Percentiles rank a stretch among this genome's conserved stretches.
phyloP scores from a whole-genome alignment of 1,139 yeast genomes.

The Magnusiomyces suaveolens region DNA sequence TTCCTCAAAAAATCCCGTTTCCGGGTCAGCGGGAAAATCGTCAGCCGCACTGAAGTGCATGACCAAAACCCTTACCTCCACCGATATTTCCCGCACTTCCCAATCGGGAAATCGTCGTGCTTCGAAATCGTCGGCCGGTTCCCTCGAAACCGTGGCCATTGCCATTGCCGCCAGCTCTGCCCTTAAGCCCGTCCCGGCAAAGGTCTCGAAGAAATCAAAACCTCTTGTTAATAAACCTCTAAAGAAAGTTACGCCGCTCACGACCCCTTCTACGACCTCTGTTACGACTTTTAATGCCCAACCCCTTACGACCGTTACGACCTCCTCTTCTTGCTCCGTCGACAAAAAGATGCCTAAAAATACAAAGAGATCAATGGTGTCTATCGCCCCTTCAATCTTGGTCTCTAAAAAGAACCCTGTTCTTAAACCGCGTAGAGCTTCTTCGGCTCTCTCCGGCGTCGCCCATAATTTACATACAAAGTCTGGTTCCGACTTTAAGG shows the following conservation, averaged over 20 bases:
- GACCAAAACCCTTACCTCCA: not conserved
- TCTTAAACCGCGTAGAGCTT: slow-evolving; percentile 9
- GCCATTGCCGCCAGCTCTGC: not conserved
- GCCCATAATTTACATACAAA: slow-evolving; percentile 13
- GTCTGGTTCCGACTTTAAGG: slow-evolving; percentile 14
- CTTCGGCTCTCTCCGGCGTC: slow-evolving; percentile 1
- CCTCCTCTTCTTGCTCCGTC: too few relatives aligned
- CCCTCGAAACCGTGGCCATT: not conserved
- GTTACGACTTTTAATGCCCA: not conserved
- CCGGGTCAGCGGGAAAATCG: not conserved
- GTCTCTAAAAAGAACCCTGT: not conserved
- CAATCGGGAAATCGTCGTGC: not conserved
- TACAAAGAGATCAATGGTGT: not conserved
- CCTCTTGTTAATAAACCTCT: not conserved
- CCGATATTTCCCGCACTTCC: not conserved
- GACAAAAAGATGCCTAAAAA: too few relatives aligned
- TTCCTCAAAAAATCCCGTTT: slow-evolving; percentile 3
- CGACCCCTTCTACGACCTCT: not conserved
- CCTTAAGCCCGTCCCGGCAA: not conserved
- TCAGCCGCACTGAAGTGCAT: not conserved
- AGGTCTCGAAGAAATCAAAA: not conserved
- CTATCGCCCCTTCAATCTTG: not conserved
- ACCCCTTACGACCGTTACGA: not conserved
- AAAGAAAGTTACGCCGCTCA: not conserved
- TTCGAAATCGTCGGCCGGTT: not conserved